Conservation (phyloP, 306 rosid species). For the Malus fusca region DNA sequence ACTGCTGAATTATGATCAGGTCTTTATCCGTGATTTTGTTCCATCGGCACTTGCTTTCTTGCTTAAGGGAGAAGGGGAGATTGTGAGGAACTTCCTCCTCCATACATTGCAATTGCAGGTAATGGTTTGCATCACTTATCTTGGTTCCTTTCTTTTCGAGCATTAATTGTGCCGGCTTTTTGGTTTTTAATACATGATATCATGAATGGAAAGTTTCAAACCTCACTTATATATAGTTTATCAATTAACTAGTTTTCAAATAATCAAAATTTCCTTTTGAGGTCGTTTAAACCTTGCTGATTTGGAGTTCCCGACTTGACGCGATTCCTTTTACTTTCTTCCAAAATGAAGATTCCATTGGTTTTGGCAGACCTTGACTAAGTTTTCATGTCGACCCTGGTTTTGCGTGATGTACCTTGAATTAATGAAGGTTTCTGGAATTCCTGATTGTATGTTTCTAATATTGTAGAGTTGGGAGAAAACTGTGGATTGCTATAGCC, state of each 20-base stretch:
- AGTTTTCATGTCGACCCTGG: neutral
- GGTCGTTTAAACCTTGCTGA: neutral
- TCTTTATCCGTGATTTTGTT: constrained; percentile 75
- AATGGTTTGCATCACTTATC: neutral
- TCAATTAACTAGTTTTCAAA: neutral
- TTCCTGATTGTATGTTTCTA: constrained; percentile 1
- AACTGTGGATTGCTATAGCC: constrained; percentile 95
- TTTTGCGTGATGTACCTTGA: neutral
- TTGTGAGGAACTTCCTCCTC: constrained; percentile 86
- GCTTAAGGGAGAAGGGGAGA: constrained; percentile 76
- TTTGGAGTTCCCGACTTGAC: neutral
- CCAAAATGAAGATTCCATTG: neutral
- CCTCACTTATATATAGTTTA: neutral
- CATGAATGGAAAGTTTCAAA: neutral
- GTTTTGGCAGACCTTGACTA: neutral
- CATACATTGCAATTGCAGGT: constrained; percentile 95
- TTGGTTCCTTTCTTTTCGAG: neutral
- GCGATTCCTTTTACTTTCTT: neutral
- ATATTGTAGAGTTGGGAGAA: constrained; percentile 88
- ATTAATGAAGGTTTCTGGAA: neutral
- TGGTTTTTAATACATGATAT: neutral
- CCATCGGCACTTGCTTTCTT: constrained; percentile 94
- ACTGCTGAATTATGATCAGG: constrained; percentile 83
- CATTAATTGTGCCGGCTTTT: neutral
- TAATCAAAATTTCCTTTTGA: neutral